Conservation (phyloP, 139 green algal genomes). For the Chlorella ohadii region DNA sequence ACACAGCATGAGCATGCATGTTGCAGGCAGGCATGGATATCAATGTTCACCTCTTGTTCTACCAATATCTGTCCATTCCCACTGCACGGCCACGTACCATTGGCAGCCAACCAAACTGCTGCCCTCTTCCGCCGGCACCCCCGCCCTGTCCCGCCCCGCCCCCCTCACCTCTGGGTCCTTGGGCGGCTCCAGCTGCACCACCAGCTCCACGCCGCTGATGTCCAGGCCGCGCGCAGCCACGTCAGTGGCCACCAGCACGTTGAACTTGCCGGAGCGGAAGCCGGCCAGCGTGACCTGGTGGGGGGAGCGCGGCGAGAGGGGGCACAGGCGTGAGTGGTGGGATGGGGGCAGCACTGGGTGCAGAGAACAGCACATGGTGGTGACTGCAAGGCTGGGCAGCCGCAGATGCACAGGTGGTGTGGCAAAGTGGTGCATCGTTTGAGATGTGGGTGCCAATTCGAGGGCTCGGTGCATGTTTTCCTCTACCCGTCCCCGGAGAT, state of each 20-base stretch:
- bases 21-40: no score
- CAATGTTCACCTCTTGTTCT: no score
- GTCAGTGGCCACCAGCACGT: conserved; percentile 97
- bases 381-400: no score
- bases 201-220: conserved; percentile 95
- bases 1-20: no score
- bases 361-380: not conserved
- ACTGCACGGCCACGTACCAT: no score
- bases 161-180: conserved; percentile 96
- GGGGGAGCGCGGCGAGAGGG: no score
- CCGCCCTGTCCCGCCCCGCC: no score
- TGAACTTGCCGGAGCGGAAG: conserved; percentile 91
- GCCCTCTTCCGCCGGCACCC: not conserved
- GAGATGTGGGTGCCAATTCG: conserved; percentile 57
- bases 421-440: no score
- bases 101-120: no score
- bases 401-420: no score
- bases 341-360: not conserved
- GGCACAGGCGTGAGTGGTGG: no score
- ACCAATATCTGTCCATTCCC: no score
- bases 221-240: conserved; percentile 98
- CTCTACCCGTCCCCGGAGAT: conserved; percentile 60
- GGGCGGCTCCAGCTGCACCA: conserved; percentile 89
- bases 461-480: conserved; percentile 60
- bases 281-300: conserved; percentile 72